phyloP scores from a whole-genome alignment of 768 basidiomycete species.

The Trametes elegans region DNA sequence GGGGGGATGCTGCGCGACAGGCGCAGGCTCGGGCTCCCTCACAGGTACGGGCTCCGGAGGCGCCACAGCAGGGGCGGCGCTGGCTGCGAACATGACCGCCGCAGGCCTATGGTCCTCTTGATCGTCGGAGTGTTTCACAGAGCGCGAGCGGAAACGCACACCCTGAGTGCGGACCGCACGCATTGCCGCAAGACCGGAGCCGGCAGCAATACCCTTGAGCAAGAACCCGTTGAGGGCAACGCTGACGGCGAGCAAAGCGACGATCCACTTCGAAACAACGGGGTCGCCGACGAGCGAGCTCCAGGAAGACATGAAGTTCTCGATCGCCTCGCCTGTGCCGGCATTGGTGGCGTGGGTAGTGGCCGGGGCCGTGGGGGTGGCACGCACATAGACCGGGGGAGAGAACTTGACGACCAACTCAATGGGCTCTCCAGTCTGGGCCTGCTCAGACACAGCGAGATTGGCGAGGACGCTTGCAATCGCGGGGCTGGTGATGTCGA shows the following conservation, averaged over 20 bases:
- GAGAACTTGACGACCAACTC: slow-evolving; percentile 56
- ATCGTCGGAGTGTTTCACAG: slow-evolving; percentile 15
- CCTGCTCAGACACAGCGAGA: slow-evolving; percentile 41
- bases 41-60: slow-evolving; percentile 5
- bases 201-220: slow-evolving; percentile 79
- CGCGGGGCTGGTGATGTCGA: slow-evolving; percentile 67
- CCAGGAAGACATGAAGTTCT: slow-evolving; percentile 89
- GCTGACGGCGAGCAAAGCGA: slow-evolving; percentile 79
- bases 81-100: slow-evolving; percentile 16
- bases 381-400: slow-evolving; percentile 56
- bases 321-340: slow-evolving; percentile 55
- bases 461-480: slow-evolving; percentile 57
- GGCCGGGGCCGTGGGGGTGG: slow-evolving; percentile 36
- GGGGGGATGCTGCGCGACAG: slow-evolving; percentile 4
- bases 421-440: slow-evolving; percentile 14
- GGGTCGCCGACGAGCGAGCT: slow-evolving; percentile 91
- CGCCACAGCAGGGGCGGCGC: slow-evolving; percentile 19
- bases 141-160: slow-evolving; percentile 27
- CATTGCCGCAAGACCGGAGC: slow-evolving; percentile 30
- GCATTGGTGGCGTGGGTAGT: slow-evolving; percentile 20
- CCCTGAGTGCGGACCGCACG: slow-evolving; percentile 23
- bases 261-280: slow-evolving; percentile 92
- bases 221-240: slow-evolving; percentile 92
- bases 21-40: slow-evolving; percentile 8
- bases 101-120: slow-evolving; percentile 19